Base-by-base conservation (phyloP, 352 stramenopile species). In the Pythium sukuiense region DNA sequence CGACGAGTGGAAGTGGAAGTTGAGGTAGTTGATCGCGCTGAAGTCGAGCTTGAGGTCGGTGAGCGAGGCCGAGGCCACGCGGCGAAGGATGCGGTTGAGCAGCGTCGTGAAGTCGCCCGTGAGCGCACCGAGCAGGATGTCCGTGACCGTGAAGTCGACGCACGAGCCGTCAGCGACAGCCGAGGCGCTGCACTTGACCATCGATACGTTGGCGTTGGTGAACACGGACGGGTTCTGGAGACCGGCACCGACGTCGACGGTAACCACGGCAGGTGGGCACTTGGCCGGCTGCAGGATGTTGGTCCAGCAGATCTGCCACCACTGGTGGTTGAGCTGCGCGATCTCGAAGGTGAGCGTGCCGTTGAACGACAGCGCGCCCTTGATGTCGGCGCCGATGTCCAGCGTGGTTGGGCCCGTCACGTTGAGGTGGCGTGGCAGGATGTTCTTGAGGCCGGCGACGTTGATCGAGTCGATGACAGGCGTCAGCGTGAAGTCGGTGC, bases 291-390 rank as follows among this genome's bases (percentile, higher is more conserved):
- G 70, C 52, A 88, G 62, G 43, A 81, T 50, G 69, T 86, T 69
- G 52, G 79, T 77, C 74, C 76, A 87, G 76, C 80, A 87, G 54
- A 88, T 70, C 59, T 84, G 72, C 63, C 78, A 88, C 79, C 81
- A 90, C 60, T 81, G 79, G 63, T 83, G 72, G 67, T 88, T 60
- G 30, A 76, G 71, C 75, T 86, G 78, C 57, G 75, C 69, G 59
- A 88, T 77, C 57, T 81, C 68, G 41, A 90, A 59, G 27, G 60
- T 67, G 30, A 90, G 24, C 32, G 67, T 79, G 43, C 61, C 76
- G 53, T 76, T 50, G 16, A 85, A 27, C 20, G 74, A 55, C 33
- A 88, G 56, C 14, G 59, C 72, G 33, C 72, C 78, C 2, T 69
- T 77, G 54, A 88, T 87, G 63, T 70, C 61, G 35, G 73, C 76